Conservation (phyloP, 1,139 yeast genomes). For the Nakaseomyces delphensis region DNA sequence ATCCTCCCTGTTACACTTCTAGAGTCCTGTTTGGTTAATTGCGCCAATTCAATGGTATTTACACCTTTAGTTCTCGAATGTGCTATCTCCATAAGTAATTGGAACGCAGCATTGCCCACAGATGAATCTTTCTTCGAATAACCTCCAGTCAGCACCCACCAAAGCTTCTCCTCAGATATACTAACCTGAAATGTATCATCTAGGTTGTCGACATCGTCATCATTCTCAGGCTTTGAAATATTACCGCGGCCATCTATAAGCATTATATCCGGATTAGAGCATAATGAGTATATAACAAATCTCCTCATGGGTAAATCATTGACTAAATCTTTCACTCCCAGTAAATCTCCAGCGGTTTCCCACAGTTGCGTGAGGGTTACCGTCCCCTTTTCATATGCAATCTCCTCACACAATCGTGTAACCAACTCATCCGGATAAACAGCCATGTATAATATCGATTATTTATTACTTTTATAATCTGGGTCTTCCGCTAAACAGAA, state of each 20-base stretch:
- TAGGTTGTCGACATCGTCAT: not conserved
- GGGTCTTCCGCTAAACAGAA: too few species aligned
- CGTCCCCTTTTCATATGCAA: conserved; percentile 2
- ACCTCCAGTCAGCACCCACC: conserved; percentile 37
- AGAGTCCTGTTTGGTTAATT: conserved; percentile 58
- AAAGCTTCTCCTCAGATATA: conserved; percentile 3
- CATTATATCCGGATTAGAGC: not conserved
- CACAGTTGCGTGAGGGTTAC: conserved; percentile 1
- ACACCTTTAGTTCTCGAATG: conserved; percentile 48
- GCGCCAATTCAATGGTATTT: conserved; percentile 47
- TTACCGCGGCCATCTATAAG: not conserved
- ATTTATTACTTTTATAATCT: too few species aligned
- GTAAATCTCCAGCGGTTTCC: not conserved
- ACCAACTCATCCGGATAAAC: conserved; percentile 2
- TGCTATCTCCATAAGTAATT: conserved; percentile 42
- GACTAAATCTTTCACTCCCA: not conserved
- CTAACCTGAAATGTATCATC: not conserved
- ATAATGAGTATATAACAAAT: not conserved
- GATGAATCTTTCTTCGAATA: conserved; percentile 35
- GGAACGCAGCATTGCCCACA: conserved; percentile 38
- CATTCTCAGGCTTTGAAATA: not conserved
- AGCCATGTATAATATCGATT: not conserved
- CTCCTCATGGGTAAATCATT: conserved; percentile 4
- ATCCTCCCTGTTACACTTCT: conserved; percentile 59
- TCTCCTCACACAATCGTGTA: conserved; percentile 1